Conservation (phyloP, 805 yeast genomes). For the Saturnispora silvae region DNA sequence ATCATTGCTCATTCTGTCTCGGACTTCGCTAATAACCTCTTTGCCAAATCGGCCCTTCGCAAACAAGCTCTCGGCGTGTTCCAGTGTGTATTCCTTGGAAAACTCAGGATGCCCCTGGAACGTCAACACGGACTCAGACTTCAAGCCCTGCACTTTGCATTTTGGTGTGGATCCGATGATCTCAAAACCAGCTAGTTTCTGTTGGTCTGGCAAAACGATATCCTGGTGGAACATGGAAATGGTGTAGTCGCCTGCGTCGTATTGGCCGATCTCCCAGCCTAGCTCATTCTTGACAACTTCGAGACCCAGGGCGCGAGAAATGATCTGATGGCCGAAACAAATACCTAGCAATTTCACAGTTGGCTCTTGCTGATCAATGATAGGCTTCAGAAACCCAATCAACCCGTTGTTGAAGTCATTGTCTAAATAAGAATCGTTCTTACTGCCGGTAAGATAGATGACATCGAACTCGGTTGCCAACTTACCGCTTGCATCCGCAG, state of each 20-base stretch:
- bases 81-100: constrained; percentile 24
- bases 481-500: too few species aligned
- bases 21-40: too few species aligned
- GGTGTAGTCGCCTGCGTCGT: constrained; percentile 24
- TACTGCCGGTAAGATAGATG: constrained; percentile 44
- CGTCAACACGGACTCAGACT: constrained; percentile 43
- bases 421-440: constrained; percentile 34
- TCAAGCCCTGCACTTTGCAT: constrained; percentile 61
- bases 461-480: constrained; percentile 32
- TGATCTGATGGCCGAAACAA: constrained; percentile 83
- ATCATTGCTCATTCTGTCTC: too few species aligned
- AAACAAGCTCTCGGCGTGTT: too few species aligned
- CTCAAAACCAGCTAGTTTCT: constrained; percentile 10
- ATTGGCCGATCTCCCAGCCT: constrained; percentile 70
- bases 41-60: too few species aligned
- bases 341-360: constrained; percentile 52
- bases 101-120: constrained; percentile 93
- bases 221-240: constrained; percentile 54
- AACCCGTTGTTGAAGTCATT: constrained; percentile 32
- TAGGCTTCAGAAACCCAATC: constrained; percentile 25
- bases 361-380: constrained; percentile 5
- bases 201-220: constrained; percentile 30
- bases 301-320: constrained; percentile 57
- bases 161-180: constrained; percentile 43
- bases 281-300: constrained; percentile 42